Evolutionary conservation across 2,329 filamentous ascomycete genomes (phyloP).

Genomic region (Fusarium gaditjirri): DNA sequence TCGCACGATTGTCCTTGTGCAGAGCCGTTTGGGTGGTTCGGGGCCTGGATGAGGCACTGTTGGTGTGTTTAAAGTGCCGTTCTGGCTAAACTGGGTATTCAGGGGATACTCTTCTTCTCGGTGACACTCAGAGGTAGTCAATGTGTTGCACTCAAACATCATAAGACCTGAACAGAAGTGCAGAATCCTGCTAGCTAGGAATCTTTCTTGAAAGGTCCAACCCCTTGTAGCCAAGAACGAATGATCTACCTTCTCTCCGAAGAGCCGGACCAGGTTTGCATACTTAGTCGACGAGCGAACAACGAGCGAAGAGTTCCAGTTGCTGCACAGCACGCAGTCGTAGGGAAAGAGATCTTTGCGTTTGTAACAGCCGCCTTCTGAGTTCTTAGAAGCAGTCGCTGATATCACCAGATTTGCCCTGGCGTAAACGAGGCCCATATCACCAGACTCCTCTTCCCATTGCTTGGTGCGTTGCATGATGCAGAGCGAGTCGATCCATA

Average conservation of each 20-base stretch:
- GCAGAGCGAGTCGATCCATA: not conserved
- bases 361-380: not conserved
- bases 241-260: accelerated
- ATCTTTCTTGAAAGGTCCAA: not conserved
- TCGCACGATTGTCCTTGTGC: not conserved
- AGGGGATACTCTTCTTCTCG: accelerated
- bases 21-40: not conserved
- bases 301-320: accelerated
- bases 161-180: not conserved
- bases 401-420: not conserved
- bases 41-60: not conserved
- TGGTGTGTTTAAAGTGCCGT: not conserved
- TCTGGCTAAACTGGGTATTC: accelerated
- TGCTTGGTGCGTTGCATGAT: not conserved
- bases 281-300: not conserved
- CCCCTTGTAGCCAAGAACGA: not conserved
- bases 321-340: accelerated
- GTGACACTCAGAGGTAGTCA: not conserved
- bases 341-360: not conserved
- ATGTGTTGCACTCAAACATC: not conserved
- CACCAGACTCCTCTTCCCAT: not conserved
- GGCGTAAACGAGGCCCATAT: not conserved
- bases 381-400: not conserved
- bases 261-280: not conserved
- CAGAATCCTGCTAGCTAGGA: accelerated